Percentiles rank a stretch among this genome's conserved stretches.
These are phyloP conservation scores for Yamadazyma kitorensis DNA, from an alignment of 805 yeast species.

Conservation along the genomic window DNA sequence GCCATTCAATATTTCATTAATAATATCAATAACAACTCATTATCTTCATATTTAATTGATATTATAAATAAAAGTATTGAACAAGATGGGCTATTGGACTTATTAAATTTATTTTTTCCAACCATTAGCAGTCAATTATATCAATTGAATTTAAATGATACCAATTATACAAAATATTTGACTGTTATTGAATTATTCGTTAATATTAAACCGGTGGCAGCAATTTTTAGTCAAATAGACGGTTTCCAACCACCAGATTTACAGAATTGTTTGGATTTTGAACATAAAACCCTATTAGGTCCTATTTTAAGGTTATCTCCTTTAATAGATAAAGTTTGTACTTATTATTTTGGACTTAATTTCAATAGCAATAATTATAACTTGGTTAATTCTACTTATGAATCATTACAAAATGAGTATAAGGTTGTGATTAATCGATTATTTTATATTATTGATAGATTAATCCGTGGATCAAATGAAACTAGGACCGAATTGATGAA, in stretches of 20 bases:
- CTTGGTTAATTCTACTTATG: slow-evolving; percentile 45
- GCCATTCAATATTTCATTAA: slow-evolving; percentile 25
- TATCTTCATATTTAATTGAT: slow-evolving; percentile 48
- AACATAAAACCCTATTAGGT: slow-evolving; percentile 67
- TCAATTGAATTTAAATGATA: slow-evolving; percentile 44
- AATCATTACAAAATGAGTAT: slow-evolving; percentile 64
- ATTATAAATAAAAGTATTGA: slow-evolving; percentile 58
- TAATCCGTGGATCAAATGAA: slow-evolving; percentile 67
- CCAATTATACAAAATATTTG: slow-evolving; percentile 51
- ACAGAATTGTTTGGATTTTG: slow-evolving; percentile 50
- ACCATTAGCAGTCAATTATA: slow-evolving; percentile 35
- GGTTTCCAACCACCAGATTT: slow-evolving; percentile 44
- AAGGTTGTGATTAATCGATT: slow-evolving; percentile 57
- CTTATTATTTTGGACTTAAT: slow-evolving; percentile 38
- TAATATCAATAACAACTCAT: slow-evolving; percentile 13
- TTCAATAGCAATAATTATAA: slow-evolving; percentile 10
- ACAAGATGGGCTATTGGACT: slow-evolving; percentile 62
- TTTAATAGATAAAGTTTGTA: slow-evolving; percentile 49
- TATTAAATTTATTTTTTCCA: slow-evolving; percentile 54
- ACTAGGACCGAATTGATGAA: slow-evolving; percentile 63
- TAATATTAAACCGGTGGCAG: slow-evolving; percentile 59
- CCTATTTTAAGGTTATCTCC: slow-evolving; percentile 78
- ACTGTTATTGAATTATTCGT: slow-evolving; percentile 58
- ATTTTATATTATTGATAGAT: slow-evolving; percentile 66
- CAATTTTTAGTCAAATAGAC: slow-evolving; percentile 54